phyloP scores from a whole-genome alignment of 2,329 filamentous ascomycete genomes.

The Xylaria hypoxylon region DNA sequence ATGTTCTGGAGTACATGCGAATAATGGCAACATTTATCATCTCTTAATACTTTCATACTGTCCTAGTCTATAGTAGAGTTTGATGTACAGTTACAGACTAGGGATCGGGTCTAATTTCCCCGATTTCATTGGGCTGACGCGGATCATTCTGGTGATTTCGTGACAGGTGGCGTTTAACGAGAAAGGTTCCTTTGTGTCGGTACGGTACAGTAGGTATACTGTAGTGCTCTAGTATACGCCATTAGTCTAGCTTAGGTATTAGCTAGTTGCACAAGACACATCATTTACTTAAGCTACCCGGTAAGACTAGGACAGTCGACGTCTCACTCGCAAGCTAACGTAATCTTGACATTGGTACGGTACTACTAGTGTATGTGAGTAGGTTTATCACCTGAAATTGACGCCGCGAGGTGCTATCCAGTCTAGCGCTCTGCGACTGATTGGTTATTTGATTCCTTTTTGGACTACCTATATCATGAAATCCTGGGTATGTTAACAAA shows the following conservation, averaged over 20 bases:
- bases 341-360: background rate
- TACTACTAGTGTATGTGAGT: background rate
- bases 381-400: background rate
- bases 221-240: no score
- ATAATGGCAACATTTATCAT: background rate
- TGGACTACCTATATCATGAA: background rate
- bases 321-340: slow-evolving; percentile 8
- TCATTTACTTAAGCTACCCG: no score
- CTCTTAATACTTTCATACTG: background rate
- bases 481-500: slow-evolving; percentile 15
- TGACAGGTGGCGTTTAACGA: slow-evolving; percentile 17
- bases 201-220: background rate
- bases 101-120: no score
- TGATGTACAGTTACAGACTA: no score
- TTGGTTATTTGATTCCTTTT: slow-evolving; percentile 7
- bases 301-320: background rate
- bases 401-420: background rate
- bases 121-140: slow-evolving; percentile 14
- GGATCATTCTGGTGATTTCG: slow-evolving; percentile 7
- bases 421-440: background rate
- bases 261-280: no score
- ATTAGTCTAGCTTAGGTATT: no score
- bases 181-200: slow-evolving; percentile 31
- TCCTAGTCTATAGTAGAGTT: background rate
- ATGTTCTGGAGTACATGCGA: background rate